Conservation (phyloP, 768 basidiomycete genomes). For the Gelatoporia subvermispora region DNA sequence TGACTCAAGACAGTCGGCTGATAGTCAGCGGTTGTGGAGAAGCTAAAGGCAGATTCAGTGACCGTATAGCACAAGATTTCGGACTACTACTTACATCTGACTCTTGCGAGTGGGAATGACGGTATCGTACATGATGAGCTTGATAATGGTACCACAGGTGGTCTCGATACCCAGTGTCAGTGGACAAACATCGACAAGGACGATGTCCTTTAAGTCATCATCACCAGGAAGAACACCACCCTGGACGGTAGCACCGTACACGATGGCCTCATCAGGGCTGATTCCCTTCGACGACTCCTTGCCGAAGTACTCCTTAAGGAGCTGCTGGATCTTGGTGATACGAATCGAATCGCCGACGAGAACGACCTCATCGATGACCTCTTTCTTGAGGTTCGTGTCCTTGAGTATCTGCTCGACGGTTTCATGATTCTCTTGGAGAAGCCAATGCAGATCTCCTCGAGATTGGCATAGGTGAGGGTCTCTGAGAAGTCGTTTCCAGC, state of each 20-base stretch:
- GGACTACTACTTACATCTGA: slow-evolving; percentile 40
- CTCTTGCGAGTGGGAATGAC: slow-evolving; percentile 55
- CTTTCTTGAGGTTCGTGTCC: slow-evolving; percentile 95
- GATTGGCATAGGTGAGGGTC: slow-evolving; percentile 93
- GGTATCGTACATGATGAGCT: slow-evolving; percentile 54
- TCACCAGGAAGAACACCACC: slow-evolving; percentile 94
- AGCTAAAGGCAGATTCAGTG: no score
- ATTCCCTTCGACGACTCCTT: slow-evolving; percentile 96
- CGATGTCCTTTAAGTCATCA: slow-evolving; percentile 76
- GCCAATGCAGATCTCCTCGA: slow-evolving; percentile 95
- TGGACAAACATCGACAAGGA: slow-evolving; percentile 84
- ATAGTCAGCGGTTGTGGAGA: no score
- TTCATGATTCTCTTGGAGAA: slow-evolving; percentile 98
- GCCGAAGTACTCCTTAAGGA: slow-evolving; percentile 93
- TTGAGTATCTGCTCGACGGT: slow-evolving; percentile 97
- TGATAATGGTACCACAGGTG: slow-evolving; percentile 52
- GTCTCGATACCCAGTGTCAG: slow-evolving; percentile 59
- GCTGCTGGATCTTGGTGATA: slow-evolving; percentile 97
- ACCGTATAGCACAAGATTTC: no score
- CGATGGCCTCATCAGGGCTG: slow-evolving; percentile 97
- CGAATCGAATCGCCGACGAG: slow-evolving; percentile 95
- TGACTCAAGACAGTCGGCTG: no score
- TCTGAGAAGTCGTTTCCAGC: slow-evolving; percentile 93
- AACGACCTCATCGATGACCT: slow-evolving; percentile 85
- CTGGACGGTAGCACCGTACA: slow-evolving; percentile 95